A percentile compares a stretch with the other conserved stretches of the same genome.
Conservation (phyloP, 257 asterid species). For the Penstemon newberryi region DNA sequence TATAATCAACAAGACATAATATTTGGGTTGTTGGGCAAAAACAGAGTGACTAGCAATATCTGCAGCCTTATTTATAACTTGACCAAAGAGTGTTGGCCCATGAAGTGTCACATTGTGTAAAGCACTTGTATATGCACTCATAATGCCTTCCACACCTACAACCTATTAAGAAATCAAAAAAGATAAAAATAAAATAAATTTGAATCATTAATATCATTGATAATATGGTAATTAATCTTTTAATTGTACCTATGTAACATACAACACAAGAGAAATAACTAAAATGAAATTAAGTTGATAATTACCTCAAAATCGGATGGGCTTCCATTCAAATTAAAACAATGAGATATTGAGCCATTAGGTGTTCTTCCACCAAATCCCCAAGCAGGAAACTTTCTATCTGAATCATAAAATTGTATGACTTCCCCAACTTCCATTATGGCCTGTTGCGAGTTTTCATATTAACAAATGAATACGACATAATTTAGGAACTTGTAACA, state of each 20-base stretch:
- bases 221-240: no score
- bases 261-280: no score
- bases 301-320: slow-evolving; percentile 55
- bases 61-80: slow-evolving; percentile 70
- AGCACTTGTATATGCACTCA: slow-evolving; percentile 72
- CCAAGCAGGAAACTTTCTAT: slow-evolving; percentile 80
- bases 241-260: no score
- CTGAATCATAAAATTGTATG: slow-evolving; percentile 81
- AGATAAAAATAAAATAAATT: no score
- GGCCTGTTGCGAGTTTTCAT: slow-evolving; percentile 44
- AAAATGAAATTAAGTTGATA: no score
- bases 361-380: slow-evolving; percentile 69
- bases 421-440: slow-evolving; percentile 82
- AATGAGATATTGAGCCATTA: slow-evolving; percentile 57
- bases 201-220: not conserved
- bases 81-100: slow-evolving; percentile 82
- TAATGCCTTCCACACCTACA: slow-evolving; percentile 73
- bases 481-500: no score
- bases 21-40: slow-evolving; percentile 51
- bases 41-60: slow-evolving; percentile 64
- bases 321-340: slow-evolving; percentile 75
- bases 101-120: slow-evolving; percentile 56
- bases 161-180: slow-evolving; percentile 37
- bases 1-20: slow-evolving; percentile 64
- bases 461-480: slow-evolving; percentile 1